Evolutionary conservation across 441 rosid genomes (phyloP).

Genomic region (Brassica hybrid): DNA sequence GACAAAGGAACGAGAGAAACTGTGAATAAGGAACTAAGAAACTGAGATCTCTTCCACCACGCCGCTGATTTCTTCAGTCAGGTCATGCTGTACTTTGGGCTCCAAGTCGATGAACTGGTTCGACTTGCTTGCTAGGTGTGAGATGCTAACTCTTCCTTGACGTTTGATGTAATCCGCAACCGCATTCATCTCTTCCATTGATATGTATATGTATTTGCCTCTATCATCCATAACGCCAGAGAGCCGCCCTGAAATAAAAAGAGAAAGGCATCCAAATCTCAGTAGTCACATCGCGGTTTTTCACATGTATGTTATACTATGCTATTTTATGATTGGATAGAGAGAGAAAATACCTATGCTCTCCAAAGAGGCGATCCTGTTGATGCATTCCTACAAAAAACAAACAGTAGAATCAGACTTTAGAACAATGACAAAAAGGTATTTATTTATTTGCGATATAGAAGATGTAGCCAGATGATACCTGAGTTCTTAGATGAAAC

Average conservation of each 20-base stretch:
- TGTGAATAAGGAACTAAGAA: slow-evolving; percentile 25
- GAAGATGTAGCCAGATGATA: slow-evolving; percentile 29
- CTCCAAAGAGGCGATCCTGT: slow-evolving; percentile 84
- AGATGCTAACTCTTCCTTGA: slow-evolving; percentile 90
- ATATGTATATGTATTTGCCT: slow-evolving; percentile 95
- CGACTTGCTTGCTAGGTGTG: slow-evolving; percentile 93
- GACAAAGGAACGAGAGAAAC: background rate
- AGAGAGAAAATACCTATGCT: slow-evolving; percentile 66
- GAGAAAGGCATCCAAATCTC: background rate
- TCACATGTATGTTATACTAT: background rate
- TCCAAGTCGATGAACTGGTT: slow-evolving; percentile 97
- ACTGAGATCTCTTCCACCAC: slow-evolving; percentile 53
- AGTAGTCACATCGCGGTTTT: background rate
- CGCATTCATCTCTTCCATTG: slow-evolving; percentile 92
- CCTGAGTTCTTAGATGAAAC: slow-evolving; percentile 91
- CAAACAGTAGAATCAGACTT: slow-evolving; percentile 28
- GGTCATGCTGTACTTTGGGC: slow-evolving; percentile 58
- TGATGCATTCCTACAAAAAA: slow-evolving; percentile 87
- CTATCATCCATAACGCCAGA: slow-evolving; percentile 98
- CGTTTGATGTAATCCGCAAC: slow-evolving; percentile 97
- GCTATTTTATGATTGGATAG: slow-evolving; percentile 6
- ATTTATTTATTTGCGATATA: background rate
- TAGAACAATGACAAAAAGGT: background rate
- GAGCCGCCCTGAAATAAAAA: slow-evolving; percentile 62
- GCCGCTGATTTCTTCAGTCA: slow-evolving; percentile 58